Percentiles rank a stretch among this genome's conserved stretches.
Evolutionary conservation across 331 rosid genomes (phyloP).

Genomic region (Cydonia oblonga): DNA sequence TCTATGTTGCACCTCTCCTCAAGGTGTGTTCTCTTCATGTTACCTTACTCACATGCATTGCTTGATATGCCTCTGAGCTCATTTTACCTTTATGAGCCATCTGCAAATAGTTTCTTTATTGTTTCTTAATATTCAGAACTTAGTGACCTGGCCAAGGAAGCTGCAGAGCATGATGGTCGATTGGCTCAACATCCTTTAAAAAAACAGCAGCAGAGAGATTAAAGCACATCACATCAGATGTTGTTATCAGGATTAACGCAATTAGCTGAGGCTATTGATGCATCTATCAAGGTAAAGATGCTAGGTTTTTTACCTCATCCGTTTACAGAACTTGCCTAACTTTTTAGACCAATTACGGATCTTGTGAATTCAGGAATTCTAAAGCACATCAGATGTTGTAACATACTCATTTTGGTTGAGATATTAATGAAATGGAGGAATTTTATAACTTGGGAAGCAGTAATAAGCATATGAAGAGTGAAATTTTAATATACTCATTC

Average conservation of each 20-base stretch:
- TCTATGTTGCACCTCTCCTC: constrained; percentile 38
- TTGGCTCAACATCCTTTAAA: constrained; percentile 55
- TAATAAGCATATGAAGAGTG: not conserved
- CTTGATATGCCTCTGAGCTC: not conserved
- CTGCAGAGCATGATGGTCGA: constrained; percentile 64
- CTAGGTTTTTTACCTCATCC: not conserved
- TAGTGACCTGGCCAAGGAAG: constrained; percentile 41
- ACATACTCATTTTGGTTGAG: too few species aligned
- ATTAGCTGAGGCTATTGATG: constrained; percentile 31
- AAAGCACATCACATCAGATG: constrained; percentile 57
- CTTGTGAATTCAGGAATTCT: not conserved
- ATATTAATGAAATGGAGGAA: too few species aligned
- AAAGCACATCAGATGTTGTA: not conserved
- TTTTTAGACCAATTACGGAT: too few species aligned
- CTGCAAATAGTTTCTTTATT: constrained; percentile 11
- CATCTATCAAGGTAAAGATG: constrained; percentile 36
- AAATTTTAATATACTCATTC: not conserved
- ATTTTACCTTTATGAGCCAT: not conserved
- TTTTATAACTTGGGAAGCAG: not conserved
- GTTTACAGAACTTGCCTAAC: too few species aligned
- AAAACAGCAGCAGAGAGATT: constrained; percentile 42
- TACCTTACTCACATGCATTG: not conserved
- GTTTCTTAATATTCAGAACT: constrained; percentile 39
- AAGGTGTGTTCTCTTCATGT: constrained; percentile 33
- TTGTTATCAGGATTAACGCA: constrained; percentile 33